Conservation (phyloP, 75 land plant species). For the Pinus albicaulis region DNA sequence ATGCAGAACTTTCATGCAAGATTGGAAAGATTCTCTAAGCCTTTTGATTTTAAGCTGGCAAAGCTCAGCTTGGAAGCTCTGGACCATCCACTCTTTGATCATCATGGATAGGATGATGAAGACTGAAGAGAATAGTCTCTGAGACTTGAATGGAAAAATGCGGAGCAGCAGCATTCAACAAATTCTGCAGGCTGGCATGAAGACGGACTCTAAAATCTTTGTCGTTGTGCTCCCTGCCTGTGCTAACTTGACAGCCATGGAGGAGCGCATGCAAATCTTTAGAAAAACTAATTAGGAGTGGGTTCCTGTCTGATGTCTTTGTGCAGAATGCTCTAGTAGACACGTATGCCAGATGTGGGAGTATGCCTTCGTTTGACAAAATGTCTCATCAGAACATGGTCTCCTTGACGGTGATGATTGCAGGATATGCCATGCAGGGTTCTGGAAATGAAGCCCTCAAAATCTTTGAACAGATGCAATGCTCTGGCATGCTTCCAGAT, state of each 20-base stretch:
- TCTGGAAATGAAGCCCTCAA: slow-evolving; percentile 18
- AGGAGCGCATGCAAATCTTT: too few species aligned
- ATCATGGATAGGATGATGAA: too few species aligned
- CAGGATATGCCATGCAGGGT: slow-evolving; percentile 30
- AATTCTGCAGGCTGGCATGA: too few species aligned
- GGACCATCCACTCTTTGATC: neutral
- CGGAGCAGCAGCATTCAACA: too few species aligned
- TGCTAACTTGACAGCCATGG: neutral
- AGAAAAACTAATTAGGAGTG: slow-evolving; percentile 12
- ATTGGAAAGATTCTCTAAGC: slow-evolving; percentile 16
- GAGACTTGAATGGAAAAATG: too few species aligned
- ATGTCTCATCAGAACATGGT: slow-evolving; percentile 25
- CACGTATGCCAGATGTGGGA: slow-evolving; percentile 41
- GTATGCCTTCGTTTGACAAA: slow-evolving; percentile 17
- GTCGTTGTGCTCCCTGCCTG: slow-evolving; percentile 29
- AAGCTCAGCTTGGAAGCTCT: slow-evolving; percentile 8
- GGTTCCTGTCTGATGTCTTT: slow-evolving; percentile 31
- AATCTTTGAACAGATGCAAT: slow-evolving; percentile 23
- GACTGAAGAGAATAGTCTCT: too few species aligned
- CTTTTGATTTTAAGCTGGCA: too few species aligned
- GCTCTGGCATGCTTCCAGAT: slow-evolving; percentile 23
- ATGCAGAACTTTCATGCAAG: neutral
- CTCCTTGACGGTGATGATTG: slow-evolving; percentile 41
- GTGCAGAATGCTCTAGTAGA: slow-evolving; percentile 48
- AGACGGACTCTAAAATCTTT: too few species aligned